phyloP scores from a whole-genome alignment of 225 moss, liverwort and hornwort genomes.

The Lunularia cruciata region DNA sequence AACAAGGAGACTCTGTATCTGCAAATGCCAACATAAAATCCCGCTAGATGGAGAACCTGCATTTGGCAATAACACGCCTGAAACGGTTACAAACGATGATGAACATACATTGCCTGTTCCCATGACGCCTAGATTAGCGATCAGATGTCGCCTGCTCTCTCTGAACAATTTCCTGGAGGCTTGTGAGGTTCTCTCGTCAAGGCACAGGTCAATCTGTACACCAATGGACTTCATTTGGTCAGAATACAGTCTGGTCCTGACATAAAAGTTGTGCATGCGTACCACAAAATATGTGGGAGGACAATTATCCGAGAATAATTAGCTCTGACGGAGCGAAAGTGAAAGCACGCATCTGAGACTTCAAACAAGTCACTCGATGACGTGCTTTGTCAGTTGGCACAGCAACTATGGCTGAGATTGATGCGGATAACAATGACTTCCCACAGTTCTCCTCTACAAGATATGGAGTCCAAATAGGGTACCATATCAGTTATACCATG shows the following conservation, averaged over 20 bases:
- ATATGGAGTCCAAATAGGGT: too few relatives aligned
- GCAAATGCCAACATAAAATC: too few relatives aligned
- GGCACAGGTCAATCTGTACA: constrained; percentile 70
- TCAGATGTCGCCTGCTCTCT: constrained; percentile 61
- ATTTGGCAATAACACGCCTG: too few relatives aligned
- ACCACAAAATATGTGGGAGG: constrained; percentile 3
- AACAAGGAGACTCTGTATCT: too few relatives aligned
- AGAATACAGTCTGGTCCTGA: neutral
- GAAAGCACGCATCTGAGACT: neutral
- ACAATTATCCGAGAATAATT: neutral
- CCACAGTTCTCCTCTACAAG: too few relatives aligned
- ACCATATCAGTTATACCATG: too few relatives aligned
- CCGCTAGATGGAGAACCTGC: too few relatives aligned
- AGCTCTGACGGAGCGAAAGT: neutral
- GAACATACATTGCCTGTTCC: constrained; percentile 74
- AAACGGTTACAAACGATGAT: too few relatives aligned
- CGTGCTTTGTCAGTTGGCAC: too few relatives aligned
- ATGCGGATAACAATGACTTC: too few relatives aligned
- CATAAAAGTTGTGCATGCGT: neutral
- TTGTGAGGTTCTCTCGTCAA: constrained; percentile 68
- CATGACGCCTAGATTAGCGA: constrained; percentile 51
- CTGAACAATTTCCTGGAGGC: constrained; percentile 65
- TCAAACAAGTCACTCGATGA: too few relatives aligned
- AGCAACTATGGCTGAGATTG: too few relatives aligned
- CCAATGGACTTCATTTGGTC: constrained; percentile 18